These are phyloP conservation scores for Collybia nuda DNA, from an alignment of 768 basidiomycete genomes.

Conservation along the genomic window DNA sequence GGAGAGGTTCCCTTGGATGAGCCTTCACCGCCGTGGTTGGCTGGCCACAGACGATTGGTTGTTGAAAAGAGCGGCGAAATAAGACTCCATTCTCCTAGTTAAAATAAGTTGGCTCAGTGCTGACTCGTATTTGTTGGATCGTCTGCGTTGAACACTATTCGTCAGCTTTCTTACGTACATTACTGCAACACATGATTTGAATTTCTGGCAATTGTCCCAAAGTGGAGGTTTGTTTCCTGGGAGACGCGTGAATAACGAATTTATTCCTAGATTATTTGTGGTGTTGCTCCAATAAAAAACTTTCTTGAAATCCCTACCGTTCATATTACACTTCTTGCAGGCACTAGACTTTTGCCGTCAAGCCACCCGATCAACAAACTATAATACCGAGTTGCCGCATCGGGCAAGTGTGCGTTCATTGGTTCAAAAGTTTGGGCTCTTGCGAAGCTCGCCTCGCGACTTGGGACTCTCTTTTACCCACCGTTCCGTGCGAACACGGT, in stretches of 20 bases:
- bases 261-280: not conserved
- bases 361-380: no score
- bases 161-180: not conserved
- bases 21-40: slow-evolving; percentile 8
- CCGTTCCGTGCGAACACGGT: not conserved
- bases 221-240: slow-evolving; percentile 13
- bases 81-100: not conserved
- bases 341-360: not conserved
- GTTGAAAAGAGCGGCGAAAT: slow-evolving; percentile 7
- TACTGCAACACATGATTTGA: not conserved
- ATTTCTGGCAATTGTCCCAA: slow-evolving; percentile 3
- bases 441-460: slow-evolving; percentile 4
- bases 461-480: slow-evolving; percentile 4
- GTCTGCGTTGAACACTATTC: no score
- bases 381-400: slow-evolving; percentile 6
- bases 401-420: slow-evolving; percentile 8
- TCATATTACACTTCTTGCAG: not conserved
- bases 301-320: not conserved
- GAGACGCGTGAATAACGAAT: slow-evolving; percentile 7
- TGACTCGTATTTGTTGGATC: no score
- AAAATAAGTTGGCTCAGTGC: no score
- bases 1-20: slow-evolving; percentile 7
- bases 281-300: not conserved
- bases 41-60: slow-evolving; percentile 6
- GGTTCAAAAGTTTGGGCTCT: slow-evolving; percentile 1